Evolutionary conservation across 176 grass and related monocot genomes (phyloP).

Genomic region (Typha latifolia): DNA sequence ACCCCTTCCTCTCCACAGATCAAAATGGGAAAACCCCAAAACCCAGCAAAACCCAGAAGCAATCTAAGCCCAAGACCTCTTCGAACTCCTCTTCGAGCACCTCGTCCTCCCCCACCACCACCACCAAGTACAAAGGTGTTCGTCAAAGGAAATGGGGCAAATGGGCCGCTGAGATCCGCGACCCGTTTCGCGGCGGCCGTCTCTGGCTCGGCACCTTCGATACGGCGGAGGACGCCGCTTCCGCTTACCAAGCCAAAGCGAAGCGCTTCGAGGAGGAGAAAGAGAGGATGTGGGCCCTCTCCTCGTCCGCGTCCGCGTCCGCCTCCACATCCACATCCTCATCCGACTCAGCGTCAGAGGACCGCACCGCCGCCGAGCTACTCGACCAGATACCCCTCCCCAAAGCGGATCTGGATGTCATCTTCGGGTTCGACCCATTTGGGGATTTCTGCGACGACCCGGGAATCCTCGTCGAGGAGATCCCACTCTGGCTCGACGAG

Average conservation of each 20-base stretch:
- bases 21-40: background rate
- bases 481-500: background rate
- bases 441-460: background rate
- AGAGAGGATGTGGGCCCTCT: background rate
- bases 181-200: constrained; percentile 61
- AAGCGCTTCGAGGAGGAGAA: constrained; percentile 52
- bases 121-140: constrained; percentile 46
- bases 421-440: constrained; percentile 14
- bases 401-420: constrained; percentile 30
- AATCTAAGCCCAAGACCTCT: background rate
- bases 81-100: background rate
- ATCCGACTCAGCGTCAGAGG: background rate
- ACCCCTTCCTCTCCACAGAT: constrained; percentile 1
- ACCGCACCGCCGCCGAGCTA: background rate
- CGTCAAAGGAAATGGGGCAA: constrained; percentile 86
- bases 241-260: constrained; percentile 51
- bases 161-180: constrained; percentile 93
- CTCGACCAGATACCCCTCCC: constrained; percentile 27
- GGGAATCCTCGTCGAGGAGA: background rate
- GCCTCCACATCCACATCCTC: constrained; percentile 26
- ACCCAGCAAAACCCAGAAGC: constrained; percentile 5
- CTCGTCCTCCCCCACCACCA: background rate
- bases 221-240: constrained; percentile 41
- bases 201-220: constrained; percentile 91
- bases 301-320: constrained; percentile 17